Conservation (phyloP, 108 stramenopile species). For the Cyclostephanos invisitatus region DNA sequence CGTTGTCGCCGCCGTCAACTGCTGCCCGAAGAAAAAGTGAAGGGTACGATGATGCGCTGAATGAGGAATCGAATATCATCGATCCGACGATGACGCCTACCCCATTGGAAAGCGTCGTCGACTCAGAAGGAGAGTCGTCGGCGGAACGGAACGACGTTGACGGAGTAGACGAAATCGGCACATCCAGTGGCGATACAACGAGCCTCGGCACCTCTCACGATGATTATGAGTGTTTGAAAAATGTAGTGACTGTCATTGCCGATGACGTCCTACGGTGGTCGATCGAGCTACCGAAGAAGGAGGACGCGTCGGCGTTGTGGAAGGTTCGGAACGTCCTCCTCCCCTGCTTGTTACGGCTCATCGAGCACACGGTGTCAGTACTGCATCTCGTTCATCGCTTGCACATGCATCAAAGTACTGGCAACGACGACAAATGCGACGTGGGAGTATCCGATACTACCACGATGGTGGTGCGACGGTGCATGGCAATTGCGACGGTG, state of each 20-base stretch:
- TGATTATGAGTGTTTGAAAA: not conserved
- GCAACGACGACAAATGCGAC: too few relatives aligned
- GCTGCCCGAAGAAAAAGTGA: not conserved
- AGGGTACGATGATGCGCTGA: not conserved
- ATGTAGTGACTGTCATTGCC: not conserved
- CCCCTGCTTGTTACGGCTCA: slow-evolving; percentile 29
- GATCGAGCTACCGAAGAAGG: slow-evolving; percentile 18
- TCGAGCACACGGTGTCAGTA: slow-evolving; percentile 14
- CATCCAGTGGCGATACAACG: not conserved
- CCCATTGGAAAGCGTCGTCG: not conserved
- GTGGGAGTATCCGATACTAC: not conserved
- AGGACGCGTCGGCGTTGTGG: slow-evolving; percentile 14
- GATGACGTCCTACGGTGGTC: slow-evolving; percentile 25
- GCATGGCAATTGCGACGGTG: slow-evolving; percentile 34
- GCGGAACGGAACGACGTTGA: too few relatives aligned
- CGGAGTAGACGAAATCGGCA: not conserved
- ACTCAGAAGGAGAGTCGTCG: not conserved
- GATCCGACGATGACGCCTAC: not conserved
- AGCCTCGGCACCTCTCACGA: not conserved
- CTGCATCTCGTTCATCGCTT: not conserved
- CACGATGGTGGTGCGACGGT: not conserved
- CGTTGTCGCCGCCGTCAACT: too few relatives aligned
- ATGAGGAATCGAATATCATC: not conserved
- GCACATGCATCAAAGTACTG: not conserved
- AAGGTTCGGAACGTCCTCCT: slow-evolving; percentile 29